Percentiles rank a stretch among this genome's conserved stretches.
Evolutionary conservation across 2,329 filamentous ascomycete genomes (phyloP).

Genomic region (Ophiostoma quercus): DNA sequence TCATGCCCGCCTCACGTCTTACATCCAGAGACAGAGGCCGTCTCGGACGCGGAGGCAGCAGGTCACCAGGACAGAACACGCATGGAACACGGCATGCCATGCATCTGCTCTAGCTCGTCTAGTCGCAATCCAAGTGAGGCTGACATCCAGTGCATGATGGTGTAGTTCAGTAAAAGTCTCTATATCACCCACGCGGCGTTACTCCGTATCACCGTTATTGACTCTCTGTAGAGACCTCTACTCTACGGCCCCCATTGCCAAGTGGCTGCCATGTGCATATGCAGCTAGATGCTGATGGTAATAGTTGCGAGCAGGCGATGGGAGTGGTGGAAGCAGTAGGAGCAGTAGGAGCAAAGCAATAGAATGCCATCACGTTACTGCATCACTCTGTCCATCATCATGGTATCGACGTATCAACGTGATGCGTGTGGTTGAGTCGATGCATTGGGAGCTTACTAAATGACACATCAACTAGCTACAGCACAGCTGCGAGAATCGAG

Average conservation of each 20-base stretch:
- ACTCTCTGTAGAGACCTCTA: no score
- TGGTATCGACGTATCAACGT: background rate
- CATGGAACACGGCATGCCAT: no score
- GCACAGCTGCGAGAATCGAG: background rate
- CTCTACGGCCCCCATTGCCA: no score
- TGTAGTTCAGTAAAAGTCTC: no score
- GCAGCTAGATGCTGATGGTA: constrained; percentile 1
- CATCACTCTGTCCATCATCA: constrained; percentile 2
- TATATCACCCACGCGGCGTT: background rate
- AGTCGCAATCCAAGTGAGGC: no score
- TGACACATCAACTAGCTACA: background rate
- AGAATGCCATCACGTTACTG: background rate
- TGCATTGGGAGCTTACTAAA: background rate
- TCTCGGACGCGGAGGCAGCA: background rate
- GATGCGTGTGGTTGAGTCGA: background rate
- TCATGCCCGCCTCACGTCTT: background rate
- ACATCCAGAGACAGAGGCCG: background rate
- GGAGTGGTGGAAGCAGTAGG: no score
- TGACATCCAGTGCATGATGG: background rate
- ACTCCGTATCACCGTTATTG: background rate
- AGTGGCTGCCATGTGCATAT: background rate
- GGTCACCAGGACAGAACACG: no score
- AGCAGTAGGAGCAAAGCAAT: background rate
- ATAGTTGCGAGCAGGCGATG: no score
- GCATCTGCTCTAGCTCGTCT: no score